Conservation (phyloP, 441 rosid species). For the Melastoma candidum region DNA sequence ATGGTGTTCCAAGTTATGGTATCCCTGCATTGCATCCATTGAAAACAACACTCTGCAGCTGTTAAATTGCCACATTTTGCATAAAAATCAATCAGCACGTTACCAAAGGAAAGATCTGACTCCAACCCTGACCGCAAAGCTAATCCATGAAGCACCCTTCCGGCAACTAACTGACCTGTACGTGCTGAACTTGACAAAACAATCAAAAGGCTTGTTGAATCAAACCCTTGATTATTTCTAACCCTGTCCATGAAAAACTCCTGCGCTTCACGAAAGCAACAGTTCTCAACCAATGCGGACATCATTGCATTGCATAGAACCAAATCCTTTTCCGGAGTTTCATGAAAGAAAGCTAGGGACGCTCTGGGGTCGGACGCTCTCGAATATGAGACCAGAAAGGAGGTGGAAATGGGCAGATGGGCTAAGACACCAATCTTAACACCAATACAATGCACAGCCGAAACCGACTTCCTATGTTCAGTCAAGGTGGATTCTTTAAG, state of each 20-base stretch:
- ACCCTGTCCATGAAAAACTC: slow-evolving; percentile 30
- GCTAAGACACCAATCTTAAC: slow-evolving; percentile 38
- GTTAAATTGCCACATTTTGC: slow-evolving; percentile 39
- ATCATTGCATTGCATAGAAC: slow-evolving; percentile 49
- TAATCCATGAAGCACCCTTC: slow-evolving; percentile 31
- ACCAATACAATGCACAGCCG: slow-evolving; percentile 36
- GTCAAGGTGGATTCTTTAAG: slow-evolving; percentile 23
- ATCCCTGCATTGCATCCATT: slow-evolving; percentile 28
- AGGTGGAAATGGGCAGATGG: slow-evolving; percentile 31
- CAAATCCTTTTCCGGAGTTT: slow-evolving; percentile 29
- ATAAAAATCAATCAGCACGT: slow-evolving; percentile 48
- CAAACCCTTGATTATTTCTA: slow-evolving; percentile 25
- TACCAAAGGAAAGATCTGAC: slow-evolving; percentile 29
- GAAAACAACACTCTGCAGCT: slow-evolving; percentile 29
- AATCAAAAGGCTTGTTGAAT: slow-evolving; percentile 42
- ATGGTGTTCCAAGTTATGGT: slow-evolving; percentile 52
- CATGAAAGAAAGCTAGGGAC: slow-evolving; percentile 30
- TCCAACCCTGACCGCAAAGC: slow-evolving; percentile 31
- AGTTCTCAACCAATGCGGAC: slow-evolving; percentile 34
- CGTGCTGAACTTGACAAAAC: slow-evolving; percentile 23
- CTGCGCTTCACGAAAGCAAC: slow-evolving; percentile 21
- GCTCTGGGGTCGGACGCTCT: slow-evolving; percentile 24
- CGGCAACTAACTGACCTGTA: slow-evolving; percentile 18
- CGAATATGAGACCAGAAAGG: slow-evolving; percentile 37
- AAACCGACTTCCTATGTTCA: slow-evolving; percentile 13